Evolutionary conservation across 352 stramenopile genomes (phyloP), one percentile per base, ranked within the genome.

Genomic region (Phytopythium ostracodes): DNA sequence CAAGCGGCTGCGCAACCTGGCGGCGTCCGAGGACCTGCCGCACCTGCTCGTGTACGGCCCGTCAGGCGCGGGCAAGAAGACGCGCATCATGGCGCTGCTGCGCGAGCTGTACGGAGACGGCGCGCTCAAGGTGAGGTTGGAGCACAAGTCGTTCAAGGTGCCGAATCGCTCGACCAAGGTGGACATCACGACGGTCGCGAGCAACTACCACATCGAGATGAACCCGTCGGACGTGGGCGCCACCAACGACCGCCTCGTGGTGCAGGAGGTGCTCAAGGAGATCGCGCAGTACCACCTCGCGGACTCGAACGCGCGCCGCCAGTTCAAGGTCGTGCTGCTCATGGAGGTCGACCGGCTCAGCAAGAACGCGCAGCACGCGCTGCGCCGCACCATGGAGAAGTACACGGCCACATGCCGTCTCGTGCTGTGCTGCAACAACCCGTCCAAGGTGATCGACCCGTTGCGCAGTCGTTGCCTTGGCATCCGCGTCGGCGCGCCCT

Each of bases 211-310:
- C 77, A 98, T 99, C 52, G 97, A 99, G 77, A 97, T 99, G 79
- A 99, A 98, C 67, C 97, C 98, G 44, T 97, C 89, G 49, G 98
- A 99, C 71, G 97, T 92, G 27, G 97, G 97, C 25, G 20, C 54
- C 20, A 96, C 88, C 52, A 97, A 97, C 71, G 98, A 99, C 80
- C 89, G 96, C 11, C 97, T 97, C 53, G 94, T 99, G 36, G 92
- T 99, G 46, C 97, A 99, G 74, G 96, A 99, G 70, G 94, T 99
- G 56, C 98, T 99, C 66, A 99, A 99, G 76, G 97, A 99, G 81
- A 99, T 99, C 66, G 97, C 98, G 12, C 86, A 98, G 71, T 96
- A 92, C 69, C 82, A 92, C 27, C 60, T 92, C 40, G 73, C 91
- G 0, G 87, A 95, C 62, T 68, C 78, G n/a, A 88, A 91, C 51